These are phyloP conservation scores for Microthyrium microscopicum DNA, from an alignment of 2,329 filamentous ascomycete species.

Conservation along the genomic window DNA sequence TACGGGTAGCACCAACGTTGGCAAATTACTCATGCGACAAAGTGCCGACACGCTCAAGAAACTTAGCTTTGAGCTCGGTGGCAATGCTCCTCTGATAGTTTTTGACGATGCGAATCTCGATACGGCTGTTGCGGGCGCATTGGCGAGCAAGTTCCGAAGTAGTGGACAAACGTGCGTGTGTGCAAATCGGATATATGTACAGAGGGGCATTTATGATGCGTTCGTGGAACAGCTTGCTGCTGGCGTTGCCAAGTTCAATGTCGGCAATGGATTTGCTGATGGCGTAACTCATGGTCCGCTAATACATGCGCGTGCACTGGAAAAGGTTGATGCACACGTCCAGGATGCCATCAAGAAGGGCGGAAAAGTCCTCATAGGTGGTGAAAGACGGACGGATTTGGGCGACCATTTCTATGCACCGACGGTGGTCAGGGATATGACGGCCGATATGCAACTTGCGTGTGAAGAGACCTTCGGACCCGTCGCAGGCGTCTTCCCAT, in stretches of 20 bases:
- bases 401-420: conserved; percentile 80
- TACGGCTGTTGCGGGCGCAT: conserved; percentile 62
- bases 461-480: conserved; percentile 91
- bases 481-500: conserved; percentile 76
- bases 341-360: conserved; percentile 64
- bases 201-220: conserved; percentile 59
- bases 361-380: conserved; percentile 57
- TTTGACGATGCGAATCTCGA: conserved; percentile 92
- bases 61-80: conserved; percentile 78
- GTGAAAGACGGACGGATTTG: conserved; percentile 54
- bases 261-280: conserved; percentile 56
- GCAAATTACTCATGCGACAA: conserved; percentile 77
- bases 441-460: conserved; percentile 64
- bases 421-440: conserved; percentile 81
- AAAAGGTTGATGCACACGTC: conserved; percentile 67
- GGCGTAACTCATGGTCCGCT: conserved; percentile 64
- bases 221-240: conserved; percentile 54
- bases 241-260: conserved; percentile 57
- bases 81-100: conserved; percentile 91
- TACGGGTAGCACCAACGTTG: conserved; percentile 56
- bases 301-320: conserved; percentile 68
- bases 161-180: conserved; percentile 89
- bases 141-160: conserved; percentile 80
- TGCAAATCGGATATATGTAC: conserved; percentile 64
- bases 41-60: conserved; percentile 71